Base-by-base conservation (phyloP, 2,329 filamentous ascomycete genomes). In the Plenodomus lindquistii region DNA sequence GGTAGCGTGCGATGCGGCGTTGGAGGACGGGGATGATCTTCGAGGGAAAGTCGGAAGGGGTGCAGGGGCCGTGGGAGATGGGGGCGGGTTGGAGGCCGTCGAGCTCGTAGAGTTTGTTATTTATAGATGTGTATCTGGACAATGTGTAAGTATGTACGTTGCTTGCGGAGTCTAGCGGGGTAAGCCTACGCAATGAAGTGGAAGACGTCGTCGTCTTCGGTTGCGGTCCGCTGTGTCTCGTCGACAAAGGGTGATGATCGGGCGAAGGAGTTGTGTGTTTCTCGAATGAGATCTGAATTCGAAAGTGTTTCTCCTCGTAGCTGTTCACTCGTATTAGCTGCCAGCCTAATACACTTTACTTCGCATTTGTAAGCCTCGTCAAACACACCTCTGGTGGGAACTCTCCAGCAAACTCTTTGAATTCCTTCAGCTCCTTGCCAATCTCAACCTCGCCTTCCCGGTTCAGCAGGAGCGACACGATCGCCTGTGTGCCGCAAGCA, bases 401-500 rank as follows among this genome's bases (percentile, higher is more conserved):
- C 17, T 85, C 86, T 60, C 88, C 85, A 40, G 91, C 90, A 75
- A 96, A 97, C 38, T 94, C 90, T 71, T 89, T 89, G 77, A 96
- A 96, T 52, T 89, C 85, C 53, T 77, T 76, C 57, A 96, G 79
- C 57, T 84, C 79, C 2, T 78, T 69, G 44, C 92, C 92, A 54
- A 96, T 85, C 27, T 91, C 81, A 41, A 96, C 81, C 37, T 81
- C 77, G 35, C 72, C 79, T 39, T 83, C 82, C 73, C 95, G 88
- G 77, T 99, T 99, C 59, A 99, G 79, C 24, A 97, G 81, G 45
- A 97, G 89, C 44, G 89, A 94, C 35, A 99, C 83, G 39, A 99
- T 84, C 3, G 94, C 94, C 73, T 99, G 94, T 15, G 94, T 99
- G 37, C 92, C 94, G 76, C 94, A 99, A 7, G 94, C 94, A 74